Evolutionary conservation across 1,284 basidiomycete genomes (phyloP), one percentile per base, ranked within the genome.

Genomic region (Sanguinoderma infundibulare): DNA sequence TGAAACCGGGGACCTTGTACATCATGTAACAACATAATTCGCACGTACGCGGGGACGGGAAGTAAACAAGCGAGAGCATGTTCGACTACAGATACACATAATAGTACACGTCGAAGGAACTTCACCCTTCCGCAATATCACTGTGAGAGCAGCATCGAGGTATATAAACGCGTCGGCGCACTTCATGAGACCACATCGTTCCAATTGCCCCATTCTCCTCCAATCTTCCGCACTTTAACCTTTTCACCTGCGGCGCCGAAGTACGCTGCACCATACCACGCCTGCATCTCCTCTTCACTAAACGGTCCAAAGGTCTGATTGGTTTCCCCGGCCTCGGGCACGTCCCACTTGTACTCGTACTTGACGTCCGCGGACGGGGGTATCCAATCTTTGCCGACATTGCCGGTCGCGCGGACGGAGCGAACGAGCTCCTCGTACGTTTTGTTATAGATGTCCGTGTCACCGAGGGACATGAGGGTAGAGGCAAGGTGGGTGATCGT

Each of bases 351-450:
- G 74, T 92, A 95, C 72, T 92, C 90, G 74, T 88, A 94, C 72
- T 82, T 83, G 59, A 87, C 76, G 70, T 92, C 85, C 17, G 87
- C 85, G n/a, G 90, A 91, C 1, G 89, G 88, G 14, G 93, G 91
- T 0, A 81, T 76, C 93, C 93, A 95, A 54, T 83, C 79, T 5
- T 79, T 71, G 47, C 86, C 81, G 47, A 95, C 90, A 36, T 79
- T 80, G 30, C 90, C 91, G 14, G 90, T 85, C 1, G 85, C 81
- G 28, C 91, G 85, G 14, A 95, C 84, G 46, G 82, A 79, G 59
- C 91, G 88, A 12, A 95, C 85, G 58, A 95, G 82, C 69, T 92
- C 88, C 70, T 94, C 92, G 73, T 93, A 93, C 0, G 91, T 90
- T 73, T 85, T 89, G 36, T 87, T 90, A 76, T 95, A 95, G 57